Conservation (phyloP, 2,329 filamentous ascomycete species). For the Pseudogymnoascus sp. region DNA sequence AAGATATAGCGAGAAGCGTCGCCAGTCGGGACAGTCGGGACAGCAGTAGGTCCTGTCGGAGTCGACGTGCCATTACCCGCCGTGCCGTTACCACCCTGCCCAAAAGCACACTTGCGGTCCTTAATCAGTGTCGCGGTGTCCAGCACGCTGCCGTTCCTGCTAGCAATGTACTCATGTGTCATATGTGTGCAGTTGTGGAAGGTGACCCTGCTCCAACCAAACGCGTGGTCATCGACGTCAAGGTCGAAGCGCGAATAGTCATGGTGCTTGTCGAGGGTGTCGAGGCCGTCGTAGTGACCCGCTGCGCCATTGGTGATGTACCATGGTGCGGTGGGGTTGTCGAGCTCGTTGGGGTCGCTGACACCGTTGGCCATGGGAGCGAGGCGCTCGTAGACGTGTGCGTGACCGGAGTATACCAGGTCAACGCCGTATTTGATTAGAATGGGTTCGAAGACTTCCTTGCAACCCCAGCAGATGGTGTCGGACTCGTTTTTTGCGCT, state of each 20-base stretch:
- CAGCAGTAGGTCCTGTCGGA: background rate
- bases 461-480: constrained; percentile 31
- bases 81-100: background rate
- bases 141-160: constrained; percentile 24
- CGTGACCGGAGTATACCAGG: constrained; percentile 38
- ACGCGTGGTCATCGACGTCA: constrained; percentile 26
- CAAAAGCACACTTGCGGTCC: constrained; percentile 10
- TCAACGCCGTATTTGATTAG: constrained; percentile 39
- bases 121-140: constrained; percentile 27
- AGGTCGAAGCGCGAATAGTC: constrained; percentile 20
- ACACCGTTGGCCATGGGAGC: constrained; percentile 14
- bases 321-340: constrained; percentile 18
- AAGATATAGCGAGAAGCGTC: background rate
- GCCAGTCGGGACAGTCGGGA: background rate
- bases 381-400: constrained; percentile 38
- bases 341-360: constrained; percentile 16
- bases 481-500: constrained; percentile 12
- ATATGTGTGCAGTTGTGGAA: constrained; percentile 34
- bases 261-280: constrained; percentile 11
- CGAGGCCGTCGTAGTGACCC: constrained; percentile 26
- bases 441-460: constrained; percentile 39
- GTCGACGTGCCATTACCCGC: background rate
- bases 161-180: constrained; percentile 31
- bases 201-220: constrained; percentile 32
- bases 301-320: constrained; percentile 26